phyloP scores from a whole-genome alignment of 441 rosid species.

The Dalechampia spathulata region DNA sequence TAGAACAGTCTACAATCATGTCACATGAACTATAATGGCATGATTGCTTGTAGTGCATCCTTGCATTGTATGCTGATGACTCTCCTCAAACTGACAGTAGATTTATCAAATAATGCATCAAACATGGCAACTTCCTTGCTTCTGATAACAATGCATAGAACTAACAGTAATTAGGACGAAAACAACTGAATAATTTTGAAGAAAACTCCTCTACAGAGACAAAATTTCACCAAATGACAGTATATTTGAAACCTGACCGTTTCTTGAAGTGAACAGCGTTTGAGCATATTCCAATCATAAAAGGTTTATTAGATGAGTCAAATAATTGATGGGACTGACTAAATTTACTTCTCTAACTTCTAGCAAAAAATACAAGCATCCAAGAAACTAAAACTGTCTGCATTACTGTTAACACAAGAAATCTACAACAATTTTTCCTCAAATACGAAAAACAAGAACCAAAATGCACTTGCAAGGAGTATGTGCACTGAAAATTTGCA shows the following conservation, averaged over 20 bases:
- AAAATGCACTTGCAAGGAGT: not conserved
- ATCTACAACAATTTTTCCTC: not conserved
- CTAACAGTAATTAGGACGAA: not conserved
- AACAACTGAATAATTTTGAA: not conserved
- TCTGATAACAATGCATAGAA: not conserved
- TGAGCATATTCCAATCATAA: not conserved
- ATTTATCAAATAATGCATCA: not conserved
- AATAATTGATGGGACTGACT: not conserved
- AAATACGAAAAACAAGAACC: not conserved
- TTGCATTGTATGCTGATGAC: too few relatives aligned
- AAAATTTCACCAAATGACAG: too few relatives aligned
- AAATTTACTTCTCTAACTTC: not conserved
- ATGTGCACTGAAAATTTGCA: not conserved
- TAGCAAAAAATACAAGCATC: not conserved
- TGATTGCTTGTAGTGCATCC: too few relatives aligned
- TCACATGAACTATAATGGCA: not conserved
- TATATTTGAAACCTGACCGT: too few relatives aligned
- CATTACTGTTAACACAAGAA: not conserved
- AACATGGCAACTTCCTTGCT: not conserved
- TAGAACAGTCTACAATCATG: not conserved
- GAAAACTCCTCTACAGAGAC: too few relatives aligned
- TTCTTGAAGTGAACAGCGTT: too few relatives aligned
- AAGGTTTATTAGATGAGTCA: not conserved
- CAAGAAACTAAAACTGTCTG: not conserved
- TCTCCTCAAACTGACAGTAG: too few relatives aligned